Evolutionary conservation across 2,329 filamentous ascomycete genomes (phyloP), one percentile per base, ranked within the genome.

Genomic region (Paecilomyces variotii): DNA sequence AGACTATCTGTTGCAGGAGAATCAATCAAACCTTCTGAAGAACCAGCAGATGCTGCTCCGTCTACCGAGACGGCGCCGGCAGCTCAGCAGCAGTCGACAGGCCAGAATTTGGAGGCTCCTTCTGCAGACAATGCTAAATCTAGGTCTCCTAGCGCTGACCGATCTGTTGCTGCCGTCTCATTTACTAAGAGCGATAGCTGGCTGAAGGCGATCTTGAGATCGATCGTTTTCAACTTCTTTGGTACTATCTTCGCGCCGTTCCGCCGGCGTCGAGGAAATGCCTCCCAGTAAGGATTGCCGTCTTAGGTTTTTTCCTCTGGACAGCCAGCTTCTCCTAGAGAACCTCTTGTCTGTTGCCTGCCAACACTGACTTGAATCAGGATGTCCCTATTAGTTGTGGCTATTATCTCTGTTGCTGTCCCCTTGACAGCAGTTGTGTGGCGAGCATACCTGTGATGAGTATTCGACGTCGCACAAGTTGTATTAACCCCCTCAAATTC

Each of bases 21-120:
- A 96, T 56, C 89, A 94, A 77, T 96, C 96, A 66, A 91, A 94
- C 82, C 96, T 90, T 78, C 95, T 94, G 87, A 96, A 95, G 84
- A 96, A 95, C 94, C 82, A 93, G 90, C 57, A 88, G 95, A 80
- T 90, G 56, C 51, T 26, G 34, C n/a, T 6, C 26, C 56, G 12
- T 51, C 19, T 12, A 19, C 54, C 19, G 50, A 56, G 24, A 55
- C 51, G 9, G 45, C 55, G 27, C 39, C 51, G 30, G 12, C 34
- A 50, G 24, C 53, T 9, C 25, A 56, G 25, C 27, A 45, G 35
- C 55, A 32, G 26, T 19, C 27, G 53, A 28, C 12, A 53, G 24
- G 24, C 30, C 24, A 14, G 24, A 39, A 26, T 2, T 56, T 34
- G 27, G 34, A 52, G 5, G 11, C 25, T 49, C 28, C n/a, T 12